Percentiles rank a stretch among this genome's conserved stretches.
Conservation (phyloP, 331 rosid genomes). For the Rhamnella rubrinervis region DNA sequence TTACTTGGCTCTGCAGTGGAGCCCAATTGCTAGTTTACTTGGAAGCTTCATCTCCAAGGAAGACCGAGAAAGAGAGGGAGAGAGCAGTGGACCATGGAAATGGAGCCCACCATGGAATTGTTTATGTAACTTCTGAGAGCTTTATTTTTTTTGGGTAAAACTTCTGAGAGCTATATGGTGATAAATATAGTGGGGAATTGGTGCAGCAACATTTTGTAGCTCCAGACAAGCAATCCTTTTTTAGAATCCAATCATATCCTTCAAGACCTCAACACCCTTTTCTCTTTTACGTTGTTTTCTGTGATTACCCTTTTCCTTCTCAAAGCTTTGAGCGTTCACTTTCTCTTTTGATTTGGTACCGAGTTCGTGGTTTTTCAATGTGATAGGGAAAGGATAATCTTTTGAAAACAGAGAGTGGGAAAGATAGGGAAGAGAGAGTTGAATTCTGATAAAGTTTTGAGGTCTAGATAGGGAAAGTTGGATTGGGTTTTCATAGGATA, state of each 20-base stretch:
- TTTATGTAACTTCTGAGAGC: constrained; percentile 15
- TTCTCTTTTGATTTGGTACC: background rate
- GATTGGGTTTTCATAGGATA: constrained; percentile 10
- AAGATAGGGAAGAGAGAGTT: background rate
- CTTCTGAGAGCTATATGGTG: background rate
- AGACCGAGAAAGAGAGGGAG: background rate
- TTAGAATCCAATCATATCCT: background rate
- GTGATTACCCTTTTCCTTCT: background rate
- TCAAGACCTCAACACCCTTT: background rate
- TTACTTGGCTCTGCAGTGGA: background rate
- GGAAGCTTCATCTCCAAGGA: constrained; percentile 17
- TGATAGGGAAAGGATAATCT: background rate
- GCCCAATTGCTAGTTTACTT: constrained; percentile 7
- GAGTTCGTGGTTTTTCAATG: background rate
- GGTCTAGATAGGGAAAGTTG: constrained; percentile 20
- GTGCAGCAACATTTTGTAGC: constrained; percentile 14
- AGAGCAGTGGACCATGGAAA: background rate
- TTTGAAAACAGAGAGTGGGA: background rate
- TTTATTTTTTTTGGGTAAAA: too few species aligned
- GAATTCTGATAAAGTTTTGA: constrained; percentile 9
- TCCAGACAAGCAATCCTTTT: constrained; percentile 27
- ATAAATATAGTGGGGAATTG: background rate
- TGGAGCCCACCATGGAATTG: constrained; percentile 30
- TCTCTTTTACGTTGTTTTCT: constrained; percentile 2
- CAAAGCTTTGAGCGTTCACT: too few species aligned